These are phyloP conservation scores for Hansenula lynferdii DNA, from an alignment of 1,139 yeast genomes.

Conservation along the genomic window DNA sequence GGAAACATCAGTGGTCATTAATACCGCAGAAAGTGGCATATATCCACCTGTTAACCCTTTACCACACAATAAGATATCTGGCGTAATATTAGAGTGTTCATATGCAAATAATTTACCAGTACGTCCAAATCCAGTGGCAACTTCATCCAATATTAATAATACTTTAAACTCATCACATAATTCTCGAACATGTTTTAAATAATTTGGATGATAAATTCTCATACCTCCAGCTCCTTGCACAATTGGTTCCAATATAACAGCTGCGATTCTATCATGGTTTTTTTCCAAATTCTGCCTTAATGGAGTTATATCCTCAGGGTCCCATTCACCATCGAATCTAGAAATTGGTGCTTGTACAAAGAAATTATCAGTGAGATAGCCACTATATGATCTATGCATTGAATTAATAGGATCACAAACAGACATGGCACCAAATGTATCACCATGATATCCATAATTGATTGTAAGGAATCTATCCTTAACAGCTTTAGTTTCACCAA, in stretches of 20 bases:
- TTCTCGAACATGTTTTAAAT: slow-evolving; percentile 25
- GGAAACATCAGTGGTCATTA: slow-evolving; percentile 4
- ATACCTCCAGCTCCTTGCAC: slow-evolving; percentile 37
- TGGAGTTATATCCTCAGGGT: slow-evolving; percentile 19
- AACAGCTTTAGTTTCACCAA: not conserved
- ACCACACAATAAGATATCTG: slow-evolving; percentile 27
- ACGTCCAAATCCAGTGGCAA: slow-evolving; percentile 31
- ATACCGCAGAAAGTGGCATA: slow-evolving; percentile 27
- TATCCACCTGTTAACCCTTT: slow-evolving; percentile 29
- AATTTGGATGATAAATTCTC: slow-evolving; percentile 27
- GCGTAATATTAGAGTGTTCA: slow-evolving; percentile 26
- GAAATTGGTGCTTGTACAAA: slow-evolving; percentile 25
- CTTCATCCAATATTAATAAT: slow-evolving; percentile 29
- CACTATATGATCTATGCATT: slow-evolving; percentile 26
- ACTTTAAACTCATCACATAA: slow-evolving; percentile 27
- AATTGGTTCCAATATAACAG: slow-evolving; percentile 31
- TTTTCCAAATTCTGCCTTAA: slow-evolving; percentile 21
- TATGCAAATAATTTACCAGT: slow-evolving; percentile 29
- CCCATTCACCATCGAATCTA: slow-evolving; percentile 10
- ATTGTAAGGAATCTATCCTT: slow-evolving; percentile 1
- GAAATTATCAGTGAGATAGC: slow-evolving; percentile 24
- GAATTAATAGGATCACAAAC: slow-evolving; percentile 28
- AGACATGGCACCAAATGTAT: slow-evolving; percentile 28
- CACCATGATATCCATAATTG: slow-evolving; percentile 22
- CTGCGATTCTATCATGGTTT: slow-evolving; percentile 27